Percentiles rank a stretch among this genome's conserved stretches.
These are phyloP conservation scores for Dimocarpus longan DNA, from an alignment of 345 rosid species.

Conservation along the genomic window DNA sequence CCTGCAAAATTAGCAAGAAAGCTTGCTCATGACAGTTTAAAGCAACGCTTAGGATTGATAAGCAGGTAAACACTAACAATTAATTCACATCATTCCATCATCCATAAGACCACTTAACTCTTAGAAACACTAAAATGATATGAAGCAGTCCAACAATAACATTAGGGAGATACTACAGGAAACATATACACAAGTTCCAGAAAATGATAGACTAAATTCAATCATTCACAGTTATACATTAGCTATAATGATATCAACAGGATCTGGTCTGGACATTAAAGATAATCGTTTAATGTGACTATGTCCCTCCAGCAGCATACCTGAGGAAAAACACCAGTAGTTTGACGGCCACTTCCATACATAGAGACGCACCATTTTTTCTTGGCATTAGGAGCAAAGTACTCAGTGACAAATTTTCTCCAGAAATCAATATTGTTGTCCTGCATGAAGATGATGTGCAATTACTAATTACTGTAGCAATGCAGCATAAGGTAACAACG, in stretches of 20 bases:
- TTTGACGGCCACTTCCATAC: conserved; percentile 97
- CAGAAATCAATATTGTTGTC: conserved; percentile 97
- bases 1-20: conserved; percentile 53
- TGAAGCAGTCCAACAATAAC: conserved; percentile 1
- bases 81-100: not conserved
- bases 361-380: conserved; percentile 99
- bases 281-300: not conserved
- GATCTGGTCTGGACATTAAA: not conserved
- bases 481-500: conserved; percentile 10
- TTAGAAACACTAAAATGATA: not conserved
- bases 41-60: not conserved
- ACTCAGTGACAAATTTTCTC: conserved; percentile 95
- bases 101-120: not conserved
- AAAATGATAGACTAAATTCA: conserved; percentile 20
- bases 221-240: not conserved
- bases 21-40: conserved; percentile 12
- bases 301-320: conserved; percentile 45
- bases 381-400: conserved; percentile 90
- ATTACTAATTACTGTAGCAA: conserved; percentile 25
- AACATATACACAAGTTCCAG: not conserved
- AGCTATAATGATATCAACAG: not conserved
- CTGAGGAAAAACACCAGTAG: conserved; percentile 97
- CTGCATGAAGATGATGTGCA: conserved; percentile 44
- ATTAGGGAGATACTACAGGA: not conserved
- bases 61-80: not conserved